Conservation (phyloP, 257 asterid species). For the Sherardia arvensis region DNA sequence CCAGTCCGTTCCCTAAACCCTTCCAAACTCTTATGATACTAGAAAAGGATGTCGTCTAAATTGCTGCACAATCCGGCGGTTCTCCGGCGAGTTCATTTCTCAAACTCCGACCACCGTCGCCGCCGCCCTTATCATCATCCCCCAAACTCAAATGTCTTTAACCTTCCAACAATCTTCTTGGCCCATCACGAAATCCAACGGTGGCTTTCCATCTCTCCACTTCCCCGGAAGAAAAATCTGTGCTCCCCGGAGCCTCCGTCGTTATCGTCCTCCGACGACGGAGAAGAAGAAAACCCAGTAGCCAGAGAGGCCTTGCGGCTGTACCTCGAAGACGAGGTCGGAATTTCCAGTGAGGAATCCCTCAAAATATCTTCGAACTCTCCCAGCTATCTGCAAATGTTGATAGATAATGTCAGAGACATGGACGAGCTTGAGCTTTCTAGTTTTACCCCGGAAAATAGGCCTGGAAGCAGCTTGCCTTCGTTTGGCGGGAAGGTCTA, state of each 20-base stretch:
- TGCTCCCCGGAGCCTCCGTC: not conserved
- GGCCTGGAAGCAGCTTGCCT: not conserved
- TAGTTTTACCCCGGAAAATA: constrained; percentile 12
- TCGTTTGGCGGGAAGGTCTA: constrained; percentile 45
- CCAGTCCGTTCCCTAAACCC: too few species aligned
- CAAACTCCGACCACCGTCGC: too few species aligned
- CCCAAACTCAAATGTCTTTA: not conserved
- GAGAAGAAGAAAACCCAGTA: constrained; percentile 13
- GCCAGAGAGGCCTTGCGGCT: constrained; percentile 64
- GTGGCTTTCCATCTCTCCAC: not conserved
- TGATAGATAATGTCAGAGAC: constrained; percentile 64
- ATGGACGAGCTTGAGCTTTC: constrained; percentile 39
- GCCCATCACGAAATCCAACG: not conserved
- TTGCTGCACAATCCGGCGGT: too few species aligned
- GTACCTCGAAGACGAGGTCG: constrained; percentile 46
- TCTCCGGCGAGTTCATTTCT: too few species aligned
- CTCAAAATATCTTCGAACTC: constrained; percentile 41
- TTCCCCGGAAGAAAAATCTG: not conserved
- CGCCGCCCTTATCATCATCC: not conserved
- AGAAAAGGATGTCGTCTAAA: too few species aligned
- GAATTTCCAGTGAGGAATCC: constrained; percentile 58
- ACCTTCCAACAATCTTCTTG: not conserved
- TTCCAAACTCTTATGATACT: too few species aligned
- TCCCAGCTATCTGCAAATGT: constrained; percentile 49
- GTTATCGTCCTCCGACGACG: not conserved